phyloP scores from a whole-genome alignment of 495 filamentous ascomycete genomes.

The Penicillium psychrofluorescens region DNA sequence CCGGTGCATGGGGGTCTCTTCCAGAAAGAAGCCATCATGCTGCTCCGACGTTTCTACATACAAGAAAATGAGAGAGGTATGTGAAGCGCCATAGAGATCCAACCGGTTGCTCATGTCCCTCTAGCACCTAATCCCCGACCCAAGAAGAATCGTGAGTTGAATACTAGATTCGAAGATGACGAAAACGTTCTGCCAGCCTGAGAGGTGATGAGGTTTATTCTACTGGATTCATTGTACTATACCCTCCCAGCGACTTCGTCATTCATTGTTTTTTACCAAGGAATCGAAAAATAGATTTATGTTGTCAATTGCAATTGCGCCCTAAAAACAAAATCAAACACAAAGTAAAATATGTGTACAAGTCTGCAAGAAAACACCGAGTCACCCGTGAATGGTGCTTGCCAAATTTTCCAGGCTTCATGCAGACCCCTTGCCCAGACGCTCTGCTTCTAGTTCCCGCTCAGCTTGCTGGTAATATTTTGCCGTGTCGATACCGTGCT shows the following conservation, averaged over 20 bases:
- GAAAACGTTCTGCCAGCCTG: not conserved
- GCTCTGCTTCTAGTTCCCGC: constrained; percentile 80
- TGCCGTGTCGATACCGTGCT: constrained; percentile 95
- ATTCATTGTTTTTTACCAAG: too few relatives aligned
- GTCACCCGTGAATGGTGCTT: not conserved
- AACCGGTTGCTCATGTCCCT: constrained; percentile 3
- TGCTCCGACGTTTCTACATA: constrained; percentile 88
- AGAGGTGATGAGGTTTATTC: not conserved
- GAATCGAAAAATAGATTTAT: not conserved
- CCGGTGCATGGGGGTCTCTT: constrained; percentile 76
- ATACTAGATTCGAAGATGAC: constrained; percentile 28
- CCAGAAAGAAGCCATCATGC: constrained; percentile 79
- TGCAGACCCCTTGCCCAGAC: constrained; percentile 24
- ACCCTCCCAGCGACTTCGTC: too few relatives aligned
- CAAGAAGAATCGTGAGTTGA: constrained; percentile 45
- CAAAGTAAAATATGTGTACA: constrained; percentile 25
- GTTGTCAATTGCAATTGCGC: constrained; percentile 20
- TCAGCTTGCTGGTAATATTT: constrained; percentile 99
- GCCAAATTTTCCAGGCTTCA: constrained; percentile 9
- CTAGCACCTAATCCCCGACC: constrained; percentile 56
- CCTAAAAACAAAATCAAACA: constrained; percentile 15
- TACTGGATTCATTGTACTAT: too few relatives aligned
- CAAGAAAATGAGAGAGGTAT: constrained; percentile 88
- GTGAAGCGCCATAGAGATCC: constrained; percentile 2
- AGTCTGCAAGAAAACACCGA: constrained; percentile 8